phyloP scores from a whole-genome alignment of 345 rosid genomes.

The Pistacia vera region DNA sequence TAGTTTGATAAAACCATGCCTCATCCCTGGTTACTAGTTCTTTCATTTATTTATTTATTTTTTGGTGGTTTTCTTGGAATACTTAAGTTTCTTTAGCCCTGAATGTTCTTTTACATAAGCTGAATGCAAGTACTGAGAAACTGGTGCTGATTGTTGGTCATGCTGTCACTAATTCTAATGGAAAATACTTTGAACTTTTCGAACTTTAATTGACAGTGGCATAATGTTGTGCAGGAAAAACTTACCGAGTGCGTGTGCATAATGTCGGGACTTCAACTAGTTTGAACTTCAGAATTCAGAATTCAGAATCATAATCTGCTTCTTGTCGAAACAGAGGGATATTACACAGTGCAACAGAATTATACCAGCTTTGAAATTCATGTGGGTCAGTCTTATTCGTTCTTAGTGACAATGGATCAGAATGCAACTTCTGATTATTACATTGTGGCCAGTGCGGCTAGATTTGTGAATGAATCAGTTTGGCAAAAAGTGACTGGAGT shows the following conservation, averaged over 20 bases:
- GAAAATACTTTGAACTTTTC: neutral
- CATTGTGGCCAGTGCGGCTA: slow-evolving; percentile 93
- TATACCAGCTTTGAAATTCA: slow-evolving; percentile 80
- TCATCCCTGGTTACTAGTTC: neutral
- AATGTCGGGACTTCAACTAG: slow-evolving; percentile 91
- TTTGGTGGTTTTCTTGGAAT: neutral
- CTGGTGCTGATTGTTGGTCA: neutral
- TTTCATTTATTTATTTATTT: neutral
- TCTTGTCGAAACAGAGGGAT: slow-evolving; percentile 86
- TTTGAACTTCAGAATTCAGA: slow-evolving; percentile 75
- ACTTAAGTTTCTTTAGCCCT: neutral
- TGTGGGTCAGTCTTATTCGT: slow-evolving; percentile 92
- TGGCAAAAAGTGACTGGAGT: slow-evolving; percentile 97
- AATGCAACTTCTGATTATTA: slow-evolving; percentile 81
- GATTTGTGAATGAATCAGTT: slow-evolving; percentile 82
- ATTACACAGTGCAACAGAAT: slow-evolving; percentile 69
- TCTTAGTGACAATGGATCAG: slow-evolving; percentile 92
- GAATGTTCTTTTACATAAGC: neutral
- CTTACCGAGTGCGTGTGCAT: slow-evolving; percentile 81
- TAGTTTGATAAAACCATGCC: neutral
- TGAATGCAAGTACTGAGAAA: neutral
- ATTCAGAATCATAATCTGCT: slow-evolving; percentile 80
- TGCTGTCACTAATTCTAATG: neutral
- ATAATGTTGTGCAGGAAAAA: slow-evolving; percentile 66
- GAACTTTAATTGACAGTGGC: slow-evolving; percentile 11